Base-by-base conservation (phyloP, 2,329 filamentous ascomycete species). In the Fusarium guadeloupense region DNA sequence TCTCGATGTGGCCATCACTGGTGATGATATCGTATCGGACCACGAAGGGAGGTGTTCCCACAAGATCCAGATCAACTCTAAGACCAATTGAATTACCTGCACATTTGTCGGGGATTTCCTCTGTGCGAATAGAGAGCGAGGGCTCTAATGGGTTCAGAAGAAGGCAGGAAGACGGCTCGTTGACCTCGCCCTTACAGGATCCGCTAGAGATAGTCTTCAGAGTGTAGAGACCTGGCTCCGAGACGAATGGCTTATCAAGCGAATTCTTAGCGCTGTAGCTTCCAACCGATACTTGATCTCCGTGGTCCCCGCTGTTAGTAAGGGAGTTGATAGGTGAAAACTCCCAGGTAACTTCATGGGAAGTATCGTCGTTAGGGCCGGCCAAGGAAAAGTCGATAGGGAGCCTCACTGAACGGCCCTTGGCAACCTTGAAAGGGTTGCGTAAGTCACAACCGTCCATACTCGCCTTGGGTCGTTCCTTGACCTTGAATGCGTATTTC, bases 161-260 rank as follows among this genome's bases (percentile, higher is more conserved):
- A 54, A 97, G 82, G 74, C 94, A 98, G n/a, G 93, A 95, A 3
- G 94, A 91, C 23, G 95, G 95, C 74, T 99, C 95, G 63, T 94
- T 84, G 5, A 99, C 88, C 67, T 98, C 93, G 39, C 95, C 95
- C 28, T 87, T 82, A 71, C 95, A 99, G 57, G 87, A 90, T 20
- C 90, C 88, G 51, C 91, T 96, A 2, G 88, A 86, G 8, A 98
- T 85, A 13, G 90, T 86, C 62, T 87, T 89, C 54, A 99, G 77
- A 1, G 90, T 94, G 77, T 99, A 99, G 21, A 97, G 83, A 41
- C 96, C 95, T 23, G 92, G 87, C 28, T 89, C 85, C 21, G 86
- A 86, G 53, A 98, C 91, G 13, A 76, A 78, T 3, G 92, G 89
- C 55, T 83, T 82, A 49, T 92, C 85, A 35, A 83, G 78, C 5